Evolutionary conservation across 768 basidiomycete species (phyloP), one percentile per base, ranked within the genome.

Genomic region (Lactarius vividus): DNA sequence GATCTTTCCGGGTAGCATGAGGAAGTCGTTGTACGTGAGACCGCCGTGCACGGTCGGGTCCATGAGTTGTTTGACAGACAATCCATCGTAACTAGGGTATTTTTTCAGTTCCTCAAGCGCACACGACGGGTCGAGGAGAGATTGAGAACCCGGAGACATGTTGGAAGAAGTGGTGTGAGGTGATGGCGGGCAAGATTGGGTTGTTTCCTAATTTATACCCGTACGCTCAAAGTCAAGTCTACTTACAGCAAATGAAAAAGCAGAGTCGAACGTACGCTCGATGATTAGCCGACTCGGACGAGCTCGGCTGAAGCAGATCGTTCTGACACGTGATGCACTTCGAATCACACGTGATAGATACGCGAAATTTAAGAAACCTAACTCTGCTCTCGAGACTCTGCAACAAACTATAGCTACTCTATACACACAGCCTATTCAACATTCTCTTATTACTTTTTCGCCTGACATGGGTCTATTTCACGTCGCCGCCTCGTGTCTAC

Each of bases 11-110:
- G 96, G 96, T 16, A 98, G 84, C 68, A 97, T 77, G 71, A 98
- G 83, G 79, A 98, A 96, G 75, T 98, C 97, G 74, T 98, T 98
- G 80, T 98, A 98, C 16, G 97, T 97, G 70, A 99, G 85, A 15
- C 97, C 97, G 23, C 94, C 95, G 72, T 94, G 88, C 69, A 87
- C 77, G 55, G 80, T 82, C 0, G 91, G 89, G 81, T 97, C 85
- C 87, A 98, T 95, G 71, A 98, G 88, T 73, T 98, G 91, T 9
- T 78, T 64, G 66, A 92, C 83, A 65, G 90, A 86, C 59, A 99
- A 85, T 49, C 97, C 96, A 85, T 99, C 96, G 11, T 77, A 74
- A 62, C 80, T 80, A 29, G 78, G 26, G 74, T 98, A 98, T 3
- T 83, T 76, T 71, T 83, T 80, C 73, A 99, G 89, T 72, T 88